A percentile compares a stretch with the other conserved stretches of the same genome.
phyloP scores from a whole-genome alignment of 148 eudicot species.

The Vaccinium macrocarpon region DNA sequence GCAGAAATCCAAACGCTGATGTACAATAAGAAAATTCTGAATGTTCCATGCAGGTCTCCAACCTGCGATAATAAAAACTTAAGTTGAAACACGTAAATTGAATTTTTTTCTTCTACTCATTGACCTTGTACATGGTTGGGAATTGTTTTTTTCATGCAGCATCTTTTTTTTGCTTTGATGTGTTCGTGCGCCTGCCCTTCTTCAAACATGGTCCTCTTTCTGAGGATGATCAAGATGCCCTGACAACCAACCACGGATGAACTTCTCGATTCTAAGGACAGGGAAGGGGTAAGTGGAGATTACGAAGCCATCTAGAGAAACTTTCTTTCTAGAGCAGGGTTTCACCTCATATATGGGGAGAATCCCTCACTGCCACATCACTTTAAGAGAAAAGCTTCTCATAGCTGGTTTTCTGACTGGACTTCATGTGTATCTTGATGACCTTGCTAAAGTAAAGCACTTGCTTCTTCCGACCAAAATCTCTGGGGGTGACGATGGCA shows the following conservation, averaged over 20 bases:
- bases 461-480: constrained; percentile 93
- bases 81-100: neutral
- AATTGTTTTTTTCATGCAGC: neutral
- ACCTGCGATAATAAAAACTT: constrained; percentile 76
- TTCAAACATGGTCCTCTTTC: constrained; percentile 31
- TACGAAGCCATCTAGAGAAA: constrained; percentile 95
- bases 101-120: neutral
- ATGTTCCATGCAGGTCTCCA: constrained; percentile 83
- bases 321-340: constrained; percentile 94
- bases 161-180: neutral
- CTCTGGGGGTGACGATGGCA: constrained; percentile 65
- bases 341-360: constrained; percentile 89
- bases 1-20: neutral
- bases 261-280: constrained; percentile 92
- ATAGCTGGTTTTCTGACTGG: constrained; percentile 95
- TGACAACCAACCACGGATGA: constrained; percentile 96
- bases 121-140: neutral
- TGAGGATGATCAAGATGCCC: constrained; percentile 97
- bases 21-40: neutral
- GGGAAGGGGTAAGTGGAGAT: constrained; percentile 92
- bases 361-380: constrained; percentile 92
- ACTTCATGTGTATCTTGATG: constrained; percentile 91
- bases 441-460: constrained; percentile 93
- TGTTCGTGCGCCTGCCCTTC: neutral
- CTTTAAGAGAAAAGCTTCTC: constrained; percentile 90